These are phyloP conservation scores for Saraca asoca DNA, from an alignment of 331 rosid species.

Conservation along the genomic window DNA sequence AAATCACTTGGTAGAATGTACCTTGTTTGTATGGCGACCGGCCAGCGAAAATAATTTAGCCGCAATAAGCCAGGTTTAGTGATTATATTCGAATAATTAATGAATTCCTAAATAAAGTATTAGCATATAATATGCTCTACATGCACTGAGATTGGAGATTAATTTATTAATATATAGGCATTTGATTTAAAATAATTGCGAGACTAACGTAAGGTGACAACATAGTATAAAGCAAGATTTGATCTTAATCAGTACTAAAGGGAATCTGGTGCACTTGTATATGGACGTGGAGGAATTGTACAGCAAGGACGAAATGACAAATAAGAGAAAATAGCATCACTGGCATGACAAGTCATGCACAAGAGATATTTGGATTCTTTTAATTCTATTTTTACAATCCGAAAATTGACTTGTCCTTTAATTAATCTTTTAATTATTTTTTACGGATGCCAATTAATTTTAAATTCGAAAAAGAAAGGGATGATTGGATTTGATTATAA, in stretches of 20 bases:
- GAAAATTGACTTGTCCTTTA: too few relatives aligned
- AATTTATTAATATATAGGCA: neutral
- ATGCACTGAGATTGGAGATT: conserved; percentile 46
- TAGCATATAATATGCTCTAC: conserved; percentile 22
- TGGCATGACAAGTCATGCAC: too few relatives aligned
- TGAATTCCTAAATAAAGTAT: conserved; percentile 14
- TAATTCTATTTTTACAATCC: too few relatives aligned
- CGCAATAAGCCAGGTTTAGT: conserved; percentile 21
- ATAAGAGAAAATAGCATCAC: too few relatives aligned
- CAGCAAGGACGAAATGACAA: too few relatives aligned
- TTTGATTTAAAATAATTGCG: conserved; percentile 14
- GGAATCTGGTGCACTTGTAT: conserved; percentile 53
- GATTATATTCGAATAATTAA: conserved; percentile 34
- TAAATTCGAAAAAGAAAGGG: too few relatives aligned
- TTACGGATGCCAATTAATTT: too few relatives aligned
- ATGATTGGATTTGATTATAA: too few relatives aligned
- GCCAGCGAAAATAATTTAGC: conserved; percentile 56
- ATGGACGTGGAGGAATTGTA: conserved; percentile 41
- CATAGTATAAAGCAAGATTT: conserved; percentile 39
- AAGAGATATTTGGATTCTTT: too few relatives aligned
- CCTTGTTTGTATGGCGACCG: conserved; percentile 37
- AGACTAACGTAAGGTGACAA: conserved; percentile 46
- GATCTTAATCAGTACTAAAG: conserved; percentile 38
- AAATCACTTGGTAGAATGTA: conserved; percentile 40
- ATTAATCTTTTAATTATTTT: too few relatives aligned